These are phyloP conservation scores for Aspergillus glaucus DNA, from an alignment of 2,329 filamentous ascomycete species.

Conservation along the genomic window DNA sequence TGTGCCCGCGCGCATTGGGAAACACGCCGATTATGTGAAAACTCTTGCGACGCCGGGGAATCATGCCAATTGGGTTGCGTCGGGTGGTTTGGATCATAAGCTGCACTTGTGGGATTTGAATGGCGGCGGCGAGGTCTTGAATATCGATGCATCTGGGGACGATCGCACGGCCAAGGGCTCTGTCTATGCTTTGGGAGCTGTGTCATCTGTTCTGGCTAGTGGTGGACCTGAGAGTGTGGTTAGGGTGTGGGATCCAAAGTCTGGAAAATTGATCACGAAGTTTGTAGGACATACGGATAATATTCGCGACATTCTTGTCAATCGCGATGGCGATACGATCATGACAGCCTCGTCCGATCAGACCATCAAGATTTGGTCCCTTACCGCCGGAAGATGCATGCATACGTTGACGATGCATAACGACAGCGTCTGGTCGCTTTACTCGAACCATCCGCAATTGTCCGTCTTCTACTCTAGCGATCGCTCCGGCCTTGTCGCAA, in stretches of 20 bases:
- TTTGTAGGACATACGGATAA: conserved; percentile 96
- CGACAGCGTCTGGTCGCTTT: conserved; percentile 94
- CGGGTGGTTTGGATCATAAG: conserved; percentile 85
- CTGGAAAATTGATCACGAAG: conserved; percentile 86
- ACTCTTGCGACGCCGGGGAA: conserved; percentile 72
- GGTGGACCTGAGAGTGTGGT: conserved; percentile 93
- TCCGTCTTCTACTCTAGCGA: conserved; percentile 93
- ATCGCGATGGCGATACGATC: conserved; percentile 80
- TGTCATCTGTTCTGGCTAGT: conserved; percentile 75
- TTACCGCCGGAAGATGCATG: conserved; percentile 92
- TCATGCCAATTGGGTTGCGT: conserved; percentile 78
- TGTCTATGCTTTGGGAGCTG: conserved; percentile 81
- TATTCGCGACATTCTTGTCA: conserved; percentile 83
- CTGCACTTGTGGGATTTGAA: conserved; percentile 91
- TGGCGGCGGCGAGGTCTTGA: conserved; percentile 75
- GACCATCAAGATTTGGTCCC: conserved; percentile 96
- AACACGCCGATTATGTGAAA: conserved; percentile 95
- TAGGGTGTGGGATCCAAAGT: conserved; percentile 82
- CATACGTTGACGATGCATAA: conserved; percentile 99
- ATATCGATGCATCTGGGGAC: conserved; percentile 70
- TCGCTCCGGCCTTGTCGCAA: conserved; percentile 86
- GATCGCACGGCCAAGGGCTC: conserved; percentile 85
- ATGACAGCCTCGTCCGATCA: conserved; percentile 93
- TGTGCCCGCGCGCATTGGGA: conserved; percentile 73
- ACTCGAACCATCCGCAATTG: conserved; percentile 77